phyloP scores from a whole-genome alignment of 768 basidiomycete species.

The Termitomyces sp. region DNA sequence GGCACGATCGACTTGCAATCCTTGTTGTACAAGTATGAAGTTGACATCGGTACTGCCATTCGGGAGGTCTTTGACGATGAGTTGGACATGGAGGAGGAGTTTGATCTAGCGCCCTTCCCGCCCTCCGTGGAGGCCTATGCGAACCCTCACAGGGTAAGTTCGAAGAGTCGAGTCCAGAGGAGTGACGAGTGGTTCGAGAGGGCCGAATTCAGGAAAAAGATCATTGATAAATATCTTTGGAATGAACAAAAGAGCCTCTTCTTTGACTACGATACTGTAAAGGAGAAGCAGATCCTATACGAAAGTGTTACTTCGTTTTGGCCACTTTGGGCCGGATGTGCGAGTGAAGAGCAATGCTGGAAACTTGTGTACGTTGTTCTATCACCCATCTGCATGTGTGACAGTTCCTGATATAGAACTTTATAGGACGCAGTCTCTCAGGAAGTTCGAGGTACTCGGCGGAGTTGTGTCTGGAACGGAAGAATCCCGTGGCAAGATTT shows the following conservation, averaged over 20 bases:
- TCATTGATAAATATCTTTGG: slow-evolving; percentile 96
- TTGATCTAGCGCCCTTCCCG: slow-evolving; percentile 89
- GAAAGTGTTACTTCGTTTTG: slow-evolving; percentile 97
- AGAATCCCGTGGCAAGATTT: slow-evolving; percentile 92
- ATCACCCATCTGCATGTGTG: slow-evolving; percentile 1
- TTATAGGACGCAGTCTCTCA: slow-evolving; percentile 73
- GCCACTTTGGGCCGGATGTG: slow-evolving; percentile 97
- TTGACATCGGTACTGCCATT: slow-evolving; percentile 98
- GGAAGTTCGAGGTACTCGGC: slow-evolving; percentile 95
- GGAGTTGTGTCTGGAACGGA: slow-evolving; percentile 96
- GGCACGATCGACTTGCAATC: slow-evolving; percentile 96
- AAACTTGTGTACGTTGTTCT: slow-evolving; percentile 74
- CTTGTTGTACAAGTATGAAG: slow-evolving; percentile 96
- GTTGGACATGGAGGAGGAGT: slow-evolving; percentile 90
- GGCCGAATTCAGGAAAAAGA: slow-evolving; percentile 75
- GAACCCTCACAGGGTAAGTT: slow-evolving; percentile 55
- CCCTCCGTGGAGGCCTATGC: slow-evolving; percentile 70
- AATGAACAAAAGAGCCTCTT: slow-evolving; percentile 93
- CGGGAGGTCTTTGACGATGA: slow-evolving; percentile 92
- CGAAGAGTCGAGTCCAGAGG: slow-evolving; percentile 57
- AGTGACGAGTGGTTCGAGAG: slow-evolving; percentile 93
- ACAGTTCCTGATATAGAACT: slow-evolving; percentile 16
- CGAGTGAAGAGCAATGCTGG: slow-evolving; percentile 93
- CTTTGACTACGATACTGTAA: slow-evolving; percentile 93
- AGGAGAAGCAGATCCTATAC: slow-evolving; percentile 89